phyloP scores from a whole-genome alignment of 2,329 filamentous ascomycete genomes.

The Chalaropsis thielavioides region DNA sequence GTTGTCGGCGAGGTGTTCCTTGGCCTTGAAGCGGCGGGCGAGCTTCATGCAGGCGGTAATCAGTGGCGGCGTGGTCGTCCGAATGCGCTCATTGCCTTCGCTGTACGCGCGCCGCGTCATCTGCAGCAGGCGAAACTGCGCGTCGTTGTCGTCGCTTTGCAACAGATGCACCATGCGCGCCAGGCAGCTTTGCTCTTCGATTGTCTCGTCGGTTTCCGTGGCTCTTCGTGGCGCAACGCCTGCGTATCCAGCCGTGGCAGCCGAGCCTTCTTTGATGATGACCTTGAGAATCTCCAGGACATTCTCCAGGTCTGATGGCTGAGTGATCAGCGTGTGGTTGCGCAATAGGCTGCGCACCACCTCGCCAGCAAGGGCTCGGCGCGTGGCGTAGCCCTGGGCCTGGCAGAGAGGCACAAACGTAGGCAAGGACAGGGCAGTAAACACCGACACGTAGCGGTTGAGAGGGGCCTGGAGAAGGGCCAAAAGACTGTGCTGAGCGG shows the following conservation, averaged over 20 bases:
- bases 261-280: constrained; percentile 82
- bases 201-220: constrained; percentile 84
- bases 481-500: constrained; percentile 77
- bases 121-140: constrained; percentile 86
- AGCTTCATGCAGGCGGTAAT: constrained; percentile 84
- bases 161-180: constrained; percentile 85
- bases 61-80: constrained; percentile 85
- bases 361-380: constrained; percentile 79
- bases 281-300: constrained; percentile 81
- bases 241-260: constrained; percentile 69
- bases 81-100: constrained; percentile 88
- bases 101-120: constrained; percentile 71
- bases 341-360: constrained; percentile 70
- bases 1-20: constrained; percentile 66
- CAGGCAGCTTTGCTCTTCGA: constrained; percentile 96
- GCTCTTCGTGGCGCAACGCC: constrained; percentile 62
- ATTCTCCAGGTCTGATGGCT: constrained; percentile 66
- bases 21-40: constrained; percentile 71
- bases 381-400: constrained; percentile 82
- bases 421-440: constrained; percentile 86
- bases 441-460: constrained; percentile 80
- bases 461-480: constrained; percentile 82
- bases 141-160: constrained; percentile 72
- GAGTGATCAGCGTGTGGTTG: constrained; percentile 67
- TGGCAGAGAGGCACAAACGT: constrained; percentile 83